Percentiles rank a stretch among this genome's conserved stretches.
These are phyloP conservation scores for Heliamphora exappendiculata DNA, from an alignment of 148 eudicot species.

Conservation along the genomic window DNA sequence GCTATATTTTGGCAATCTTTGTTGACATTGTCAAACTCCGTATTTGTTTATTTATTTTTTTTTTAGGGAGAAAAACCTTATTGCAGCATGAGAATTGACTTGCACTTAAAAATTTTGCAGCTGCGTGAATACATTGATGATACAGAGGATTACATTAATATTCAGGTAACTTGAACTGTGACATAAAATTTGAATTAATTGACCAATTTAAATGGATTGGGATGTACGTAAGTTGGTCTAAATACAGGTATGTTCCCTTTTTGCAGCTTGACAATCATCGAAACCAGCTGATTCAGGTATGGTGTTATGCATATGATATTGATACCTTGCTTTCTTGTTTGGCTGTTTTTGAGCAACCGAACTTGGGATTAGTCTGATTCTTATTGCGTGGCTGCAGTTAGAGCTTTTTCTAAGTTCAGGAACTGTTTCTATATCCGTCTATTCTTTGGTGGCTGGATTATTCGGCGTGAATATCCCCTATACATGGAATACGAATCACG, in stretches of 20 bases:
- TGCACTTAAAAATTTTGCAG: conserved; percentile 26
- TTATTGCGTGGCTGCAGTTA: conserved; percentile 30
- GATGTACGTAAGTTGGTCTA: not conserved
- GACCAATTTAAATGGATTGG: not conserved
- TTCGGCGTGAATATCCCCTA: conserved; percentile 70
- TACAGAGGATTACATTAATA: conserved; percentile 68
- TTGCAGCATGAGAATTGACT: not conserved
- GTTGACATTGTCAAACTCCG: not conserved
- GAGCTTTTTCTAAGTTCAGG: conserved; percentile 63
- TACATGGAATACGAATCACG: conserved; percentile 37
- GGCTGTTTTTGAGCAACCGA: not conserved
- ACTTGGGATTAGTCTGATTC: not conserved
- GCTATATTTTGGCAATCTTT: not conserved
- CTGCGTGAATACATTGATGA: conserved; percentile 65
- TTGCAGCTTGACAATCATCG: conserved; percentile 77
- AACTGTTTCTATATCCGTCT: conserved; percentile 45
- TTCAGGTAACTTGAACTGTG: conserved; percentile 36
- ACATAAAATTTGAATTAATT: not conserved
- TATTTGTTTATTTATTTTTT: not conserved
- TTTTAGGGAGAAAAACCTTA: not conserved
- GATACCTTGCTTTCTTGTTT: not conserved
- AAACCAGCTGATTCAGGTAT: conserved; percentile 64
- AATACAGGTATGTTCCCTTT: conserved; percentile 4
- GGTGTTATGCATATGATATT: not conserved
- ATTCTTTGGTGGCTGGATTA: conserved; percentile 48